Percentiles rank a stretch among this genome's conserved stretches.
phyloP scores from a whole-genome alignment of 805 yeast species.

The Kodamaea nitidulidarum region DNA sequence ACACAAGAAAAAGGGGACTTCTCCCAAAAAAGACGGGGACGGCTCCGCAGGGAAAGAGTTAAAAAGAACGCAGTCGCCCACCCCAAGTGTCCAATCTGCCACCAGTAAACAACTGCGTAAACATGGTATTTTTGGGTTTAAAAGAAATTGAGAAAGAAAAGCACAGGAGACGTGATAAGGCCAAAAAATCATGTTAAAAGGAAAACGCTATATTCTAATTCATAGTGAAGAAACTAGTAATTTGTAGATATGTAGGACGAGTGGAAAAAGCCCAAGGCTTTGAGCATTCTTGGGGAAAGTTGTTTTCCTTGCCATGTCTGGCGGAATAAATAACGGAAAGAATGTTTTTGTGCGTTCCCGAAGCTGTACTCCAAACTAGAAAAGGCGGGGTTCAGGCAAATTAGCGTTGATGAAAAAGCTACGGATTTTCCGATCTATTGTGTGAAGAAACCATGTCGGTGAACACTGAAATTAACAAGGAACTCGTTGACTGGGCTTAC shows the following conservation, averaged over 20 bases:
- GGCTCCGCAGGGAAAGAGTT: background rate
- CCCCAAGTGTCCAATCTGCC: conserved; percentile 6
- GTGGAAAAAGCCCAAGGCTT: no score
- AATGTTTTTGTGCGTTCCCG: background rate
- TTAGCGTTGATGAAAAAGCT: background rate
- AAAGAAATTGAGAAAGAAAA: conserved; percentile 1
- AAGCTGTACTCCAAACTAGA: background rate
- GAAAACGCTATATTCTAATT: no score
- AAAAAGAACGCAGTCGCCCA: conserved; percentile 5
- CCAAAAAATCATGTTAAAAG: no score
- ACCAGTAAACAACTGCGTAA: conserved; percentile 9
- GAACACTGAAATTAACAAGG: conserved; percentile 21
- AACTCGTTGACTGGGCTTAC: conserved; percentile 33
- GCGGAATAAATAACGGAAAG: background rate
- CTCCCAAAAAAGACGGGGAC: background rate
- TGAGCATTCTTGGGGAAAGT: no score
- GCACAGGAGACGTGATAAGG: background rate
- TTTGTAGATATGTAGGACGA: no score
- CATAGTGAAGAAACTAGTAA: no score
- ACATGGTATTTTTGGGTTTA: conserved; percentile 9
- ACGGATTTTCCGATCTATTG: no score
- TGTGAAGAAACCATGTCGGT: conserved; percentile 1
- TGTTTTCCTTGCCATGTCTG: background rate
- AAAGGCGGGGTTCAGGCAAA: background rate
- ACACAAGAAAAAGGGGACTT: conserved; percentile 4